Evolutionary conservation across 2,329 filamentous ascomycete genomes (phyloP).

Genomic region (Aureobasidium pullulans): DNA sequence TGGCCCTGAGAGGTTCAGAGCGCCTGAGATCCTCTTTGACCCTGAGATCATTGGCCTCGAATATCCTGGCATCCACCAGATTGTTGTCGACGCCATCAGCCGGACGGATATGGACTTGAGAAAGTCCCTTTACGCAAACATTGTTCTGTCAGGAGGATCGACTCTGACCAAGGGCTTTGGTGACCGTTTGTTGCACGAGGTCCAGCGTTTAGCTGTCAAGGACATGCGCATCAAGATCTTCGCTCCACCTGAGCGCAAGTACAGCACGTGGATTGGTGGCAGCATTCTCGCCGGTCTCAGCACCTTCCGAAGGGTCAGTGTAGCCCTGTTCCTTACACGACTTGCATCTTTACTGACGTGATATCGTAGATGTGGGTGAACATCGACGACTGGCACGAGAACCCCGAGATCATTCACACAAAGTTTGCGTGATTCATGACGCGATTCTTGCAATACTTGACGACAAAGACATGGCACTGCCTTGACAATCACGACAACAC

Average conservation of each 20-base stretch:
- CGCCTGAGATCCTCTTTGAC: constrained; percentile 95
- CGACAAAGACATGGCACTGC: constrained; percentile 2
- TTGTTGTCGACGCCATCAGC: constrained; percentile 92
- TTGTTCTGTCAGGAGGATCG: constrained; percentile 91
- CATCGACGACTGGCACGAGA: constrained; percentile 99
- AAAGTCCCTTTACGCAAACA: constrained; percentile 90
- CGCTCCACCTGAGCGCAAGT: constrained; percentile 93
- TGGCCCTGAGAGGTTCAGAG: constrained; percentile 88
- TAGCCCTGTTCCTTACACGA: constrained; percentile 14
- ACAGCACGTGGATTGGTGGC: constrained; percentile 98
- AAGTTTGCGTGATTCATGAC: constrained; percentile 67
- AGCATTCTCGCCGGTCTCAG: constrained; percentile 94
- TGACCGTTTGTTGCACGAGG: constrained; percentile 82
- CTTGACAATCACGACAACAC: not conserved
- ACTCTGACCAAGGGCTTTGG: constrained; percentile 96
- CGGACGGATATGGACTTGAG: constrained; percentile 92
- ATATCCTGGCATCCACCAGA: constrained; percentile 95
- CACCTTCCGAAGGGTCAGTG: constrained; percentile 89
- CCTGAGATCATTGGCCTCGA: constrained; percentile 95
- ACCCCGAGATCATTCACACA: constrained; percentile 96
- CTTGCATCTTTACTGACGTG: constrained; percentile 1
- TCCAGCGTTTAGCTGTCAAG: constrained; percentile 89
- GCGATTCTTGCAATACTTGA: not conserved
- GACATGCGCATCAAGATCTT: constrained; percentile 99
- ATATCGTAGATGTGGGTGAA: constrained; percentile 90